These are phyloP conservation scores for Torrubiellomyces zombiae DNA, from an alignment of 2,329 filamentous ascomycete genomes.

Conservation along the genomic window DNA sequence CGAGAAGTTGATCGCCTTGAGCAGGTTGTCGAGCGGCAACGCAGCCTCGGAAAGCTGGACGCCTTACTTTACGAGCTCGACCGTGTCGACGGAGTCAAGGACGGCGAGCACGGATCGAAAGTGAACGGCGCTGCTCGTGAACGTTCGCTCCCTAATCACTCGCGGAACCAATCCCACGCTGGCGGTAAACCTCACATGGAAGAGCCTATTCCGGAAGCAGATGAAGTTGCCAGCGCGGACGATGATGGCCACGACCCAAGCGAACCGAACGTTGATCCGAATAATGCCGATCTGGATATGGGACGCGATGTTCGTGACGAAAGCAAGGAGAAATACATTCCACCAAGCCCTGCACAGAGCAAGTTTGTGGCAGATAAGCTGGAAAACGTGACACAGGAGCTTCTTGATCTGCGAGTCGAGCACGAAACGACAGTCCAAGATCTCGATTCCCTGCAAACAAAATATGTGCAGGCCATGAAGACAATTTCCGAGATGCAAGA, in stretches of 20 bases:
- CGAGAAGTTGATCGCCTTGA: conserved; percentile 88
- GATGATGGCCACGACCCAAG: conserved; percentile 19
- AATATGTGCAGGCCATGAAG: conserved; percentile 80
- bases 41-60: conserved; percentile 87
- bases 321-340: conserved; percentile 26
- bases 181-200: conserved; percentile 37
- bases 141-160: conserved; percentile 31
- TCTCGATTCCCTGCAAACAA: conserved; percentile 64
- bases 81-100: conserved; percentile 45
- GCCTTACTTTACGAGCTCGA: conserved; percentile 85
- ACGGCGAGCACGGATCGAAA: conserved; percentile 13
- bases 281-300: neutral
- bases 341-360: conserved; percentile 60
- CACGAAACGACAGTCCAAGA: conserved; percentile 74
- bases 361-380: conserved; percentile 85
- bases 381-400: conserved; percentile 77
- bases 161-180: conserved; percentile 34
- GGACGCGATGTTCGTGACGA: neutral
- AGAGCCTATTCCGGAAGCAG: conserved; percentile 37
- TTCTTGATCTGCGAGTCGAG: conserved; percentile 77
- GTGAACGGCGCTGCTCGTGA: conserved; percentile 24
- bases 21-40: conserved; percentile 86
- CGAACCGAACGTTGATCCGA: neutral
- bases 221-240: conserved; percentile 29
- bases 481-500: conserved; percentile 76